Conservation (phyloP, 75 land plant species). For the Pseudotsuga menziesii region DNA sequence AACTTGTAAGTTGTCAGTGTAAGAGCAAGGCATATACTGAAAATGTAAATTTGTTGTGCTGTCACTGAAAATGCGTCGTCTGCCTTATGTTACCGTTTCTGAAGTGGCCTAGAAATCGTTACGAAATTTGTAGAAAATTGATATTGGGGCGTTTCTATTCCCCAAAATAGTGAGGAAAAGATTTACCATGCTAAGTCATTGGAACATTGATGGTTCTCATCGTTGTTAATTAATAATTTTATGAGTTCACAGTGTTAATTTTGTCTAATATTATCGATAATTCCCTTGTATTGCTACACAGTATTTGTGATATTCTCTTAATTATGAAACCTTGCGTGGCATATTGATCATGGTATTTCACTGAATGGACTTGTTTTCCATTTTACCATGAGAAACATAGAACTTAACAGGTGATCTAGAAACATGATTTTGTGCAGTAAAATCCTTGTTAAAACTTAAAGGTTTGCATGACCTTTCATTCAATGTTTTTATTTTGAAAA, state of each 20-base stretch:
- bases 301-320: not conserved
- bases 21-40: not conserved
- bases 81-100: not conserved
- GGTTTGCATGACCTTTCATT: not conserved
- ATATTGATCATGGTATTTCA: not conserved
- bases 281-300: not conserved
- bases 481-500: not conserved
- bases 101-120: not conserved
- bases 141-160: not conserved
- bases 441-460: conserved; percentile 2
- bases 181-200: not conserved
- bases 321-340: not conserved
- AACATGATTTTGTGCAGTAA: not conserved
- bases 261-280: not conserved
- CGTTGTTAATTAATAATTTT: too few species aligned
- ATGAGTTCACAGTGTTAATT: not conserved
- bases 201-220: not conserved
- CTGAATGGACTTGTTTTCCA: not conserved
- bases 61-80: not conserved
- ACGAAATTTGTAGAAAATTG: not conserved
- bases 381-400: not conserved
- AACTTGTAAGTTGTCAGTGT: not conserved
- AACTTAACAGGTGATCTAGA: not conserved
- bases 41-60: not conserved
- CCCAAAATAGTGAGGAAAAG: not conserved